Evolutionary conservation across 140 eudicot species (phyloP).

Genomic region (Flaveria floridana): DNA sequence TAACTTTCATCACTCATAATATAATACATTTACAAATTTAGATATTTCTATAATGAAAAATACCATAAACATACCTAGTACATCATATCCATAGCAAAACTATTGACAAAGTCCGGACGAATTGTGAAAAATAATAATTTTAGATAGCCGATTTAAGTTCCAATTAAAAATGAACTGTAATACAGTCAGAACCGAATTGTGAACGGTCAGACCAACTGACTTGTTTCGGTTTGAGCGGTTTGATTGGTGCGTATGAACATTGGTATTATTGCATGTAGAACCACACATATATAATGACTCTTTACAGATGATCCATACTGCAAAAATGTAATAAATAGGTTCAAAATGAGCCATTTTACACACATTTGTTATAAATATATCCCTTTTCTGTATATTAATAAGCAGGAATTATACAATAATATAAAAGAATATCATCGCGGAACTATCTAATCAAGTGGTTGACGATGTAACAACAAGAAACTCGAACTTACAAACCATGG

Average conservation of each 20-base stretch:
- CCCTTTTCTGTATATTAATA: slow-evolving; percentile 5
- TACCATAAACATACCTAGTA: too few relatives aligned
- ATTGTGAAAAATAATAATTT: too few relatives aligned
- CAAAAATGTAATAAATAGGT: background rate
- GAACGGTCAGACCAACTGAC: too few relatives aligned
- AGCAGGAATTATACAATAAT: slow-evolving; percentile 28
- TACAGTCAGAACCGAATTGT: too few relatives aligned
- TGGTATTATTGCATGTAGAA: slow-evolving; percentile 27
- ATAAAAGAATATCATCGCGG: slow-evolving; percentile 11
- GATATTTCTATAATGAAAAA: too few relatives aligned
- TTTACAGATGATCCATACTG: background rate
- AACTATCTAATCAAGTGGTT: slow-evolving; percentile 22
- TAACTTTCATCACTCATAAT: too few relatives aligned
- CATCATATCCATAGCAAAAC: too few relatives aligned
- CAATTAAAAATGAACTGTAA: too few relatives aligned
- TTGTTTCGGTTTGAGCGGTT: too few relatives aligned
- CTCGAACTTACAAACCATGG: slow-evolving; percentile 28
- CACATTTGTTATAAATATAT: slow-evolving; percentile 12
- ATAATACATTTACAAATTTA: too few relatives aligned
- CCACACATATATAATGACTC: slow-evolving; percentile 13
- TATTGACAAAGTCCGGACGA: too few relatives aligned
- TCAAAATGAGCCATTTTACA: slow-evolving; percentile 22
- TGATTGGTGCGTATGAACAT: background rate
- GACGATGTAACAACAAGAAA: slow-evolving; percentile 21
- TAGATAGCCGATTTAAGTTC: too few relatives aligned